Evolutionary conservation across 2,329 filamentous ascomycete genomes (phyloP).

Genomic region (Penicillium frequentans): DNA sequence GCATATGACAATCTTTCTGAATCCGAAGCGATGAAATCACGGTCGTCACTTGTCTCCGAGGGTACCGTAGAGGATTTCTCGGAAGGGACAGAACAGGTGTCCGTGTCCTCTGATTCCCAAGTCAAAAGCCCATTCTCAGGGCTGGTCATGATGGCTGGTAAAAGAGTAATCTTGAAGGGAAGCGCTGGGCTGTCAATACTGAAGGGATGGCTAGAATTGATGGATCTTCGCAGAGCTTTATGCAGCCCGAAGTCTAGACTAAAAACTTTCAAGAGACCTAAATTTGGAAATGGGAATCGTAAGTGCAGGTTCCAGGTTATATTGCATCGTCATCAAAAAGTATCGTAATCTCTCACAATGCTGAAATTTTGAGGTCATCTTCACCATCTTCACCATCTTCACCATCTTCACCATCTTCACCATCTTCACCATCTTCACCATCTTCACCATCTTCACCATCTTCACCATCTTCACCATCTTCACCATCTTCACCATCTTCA

Average conservation of each 20-base stretch:
- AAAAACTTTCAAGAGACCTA: too few relatives aligned
- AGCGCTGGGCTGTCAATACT: not conserved
- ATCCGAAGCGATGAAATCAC: not conserved
- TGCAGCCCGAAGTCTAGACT: not conserved
- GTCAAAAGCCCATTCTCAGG: not conserved
- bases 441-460: too few relatives aligned
- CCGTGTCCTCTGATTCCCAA: not conserved
- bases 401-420: too few relatives aligned
- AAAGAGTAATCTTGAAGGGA: not conserved
- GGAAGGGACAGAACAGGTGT: not conserved
- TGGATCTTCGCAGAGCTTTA: not conserved
- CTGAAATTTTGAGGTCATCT: too few relatives aligned
- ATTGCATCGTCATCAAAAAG: too few relatives aligned
- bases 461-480: too few relatives aligned
- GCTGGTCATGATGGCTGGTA: not conserved
- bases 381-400: too few relatives aligned
- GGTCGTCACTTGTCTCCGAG: not conserved
- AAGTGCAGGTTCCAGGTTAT: too few relatives aligned
- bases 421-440: too few relatives aligned
- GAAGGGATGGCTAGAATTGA: not conserved
- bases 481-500: too few relatives aligned
- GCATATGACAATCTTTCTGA: not conserved
- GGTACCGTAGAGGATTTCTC: not conserved
- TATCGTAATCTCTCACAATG: too few relatives aligned
- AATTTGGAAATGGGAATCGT: too few relatives aligned